Base-by-base conservation (phyloP, 2,329 filamentous ascomycete species). In the Trichoderma sp. region DNA sequence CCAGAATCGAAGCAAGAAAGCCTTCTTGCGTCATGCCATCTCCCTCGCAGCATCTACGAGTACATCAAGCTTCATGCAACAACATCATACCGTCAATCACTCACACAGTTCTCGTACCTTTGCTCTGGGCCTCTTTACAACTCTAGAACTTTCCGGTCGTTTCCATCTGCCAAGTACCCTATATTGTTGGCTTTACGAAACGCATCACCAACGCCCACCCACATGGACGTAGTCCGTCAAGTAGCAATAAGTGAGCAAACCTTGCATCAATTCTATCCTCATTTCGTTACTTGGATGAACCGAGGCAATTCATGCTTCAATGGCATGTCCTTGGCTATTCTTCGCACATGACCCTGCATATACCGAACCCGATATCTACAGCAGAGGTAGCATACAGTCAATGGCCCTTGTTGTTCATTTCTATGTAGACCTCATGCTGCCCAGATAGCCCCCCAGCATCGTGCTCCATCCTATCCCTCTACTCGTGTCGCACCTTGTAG, bases 401-500 rank as follows among this genome's bases (percentile, higher is more conserved):
- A 1, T 15, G 30, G 30, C 24, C 7, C 14, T 52, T n/a, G 19
- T 61, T 52, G 5, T 41, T 48, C 44, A 7, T 54, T 44, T 47
- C 48, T 45, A 21, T 62, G 30, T 30, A 30, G 14, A 57, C 43
- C 52, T 26, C 30, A 24, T 44, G 51, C 51, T 45, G 9, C 50
- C 28, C 34, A 14, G 56, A 26, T 6, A 24, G 3, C n/a, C 39
- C 21, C 34, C 41, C 3, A 21, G 41, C 28, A 30, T 6, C 12
- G 28, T 17, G 17, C n/a, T 41, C 50, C 50, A 19, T 52, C 51
- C n/a, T n/a, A 7, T 19, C 45, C 9, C 67, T 78, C 80, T 83
- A 76, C 85, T 90, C 70, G 84, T 94, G 76, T 87, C 84, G 80
- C 72, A 85, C 91, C 69, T 85, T 83, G 81, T 99, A 99, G 73